phyloP scores from a whole-genome alignment of 495 filamentous ascomycete species.

The Amphirosellinia nigrospora region DNA sequence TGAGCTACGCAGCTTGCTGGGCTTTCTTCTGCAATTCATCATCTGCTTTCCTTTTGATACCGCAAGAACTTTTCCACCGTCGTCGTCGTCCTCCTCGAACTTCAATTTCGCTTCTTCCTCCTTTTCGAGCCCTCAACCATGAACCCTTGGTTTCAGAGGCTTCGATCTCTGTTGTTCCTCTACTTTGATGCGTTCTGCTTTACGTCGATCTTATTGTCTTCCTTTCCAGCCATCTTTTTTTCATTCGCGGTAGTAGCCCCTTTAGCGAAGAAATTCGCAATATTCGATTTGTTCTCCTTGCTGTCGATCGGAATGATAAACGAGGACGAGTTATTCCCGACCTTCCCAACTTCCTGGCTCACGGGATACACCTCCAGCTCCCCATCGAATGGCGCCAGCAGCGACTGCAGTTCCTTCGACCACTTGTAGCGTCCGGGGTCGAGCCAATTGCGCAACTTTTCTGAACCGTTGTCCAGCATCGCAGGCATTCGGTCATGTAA shows the following conservation, averaged over 20 bases:
- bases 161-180: slow-evolving; percentile 35
- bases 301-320: slow-evolving; percentile 85
- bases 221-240: background rate
- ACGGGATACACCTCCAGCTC: slow-evolving; percentile 88
- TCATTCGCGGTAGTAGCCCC: slow-evolving; percentile 36
- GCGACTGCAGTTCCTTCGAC: slow-evolving; percentile 75
- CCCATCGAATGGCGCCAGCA: slow-evolving; percentile 77
- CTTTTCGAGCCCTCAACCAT: slow-evolving; percentile 30
- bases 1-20: slow-evolving; percentile 51
- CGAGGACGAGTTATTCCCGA: slow-evolving; percentile 84
- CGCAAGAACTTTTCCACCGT: slow-evolving; percentile 35
- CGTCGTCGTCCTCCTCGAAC: slow-evolving; percentile 24
- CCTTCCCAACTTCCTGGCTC: slow-evolving; percentile 88
- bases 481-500: slow-evolving; percentile 96
- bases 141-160: slow-evolving; percentile 37
- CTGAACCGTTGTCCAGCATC: slow-evolving; percentile 78
- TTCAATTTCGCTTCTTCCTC: slow-evolving; percentile 7
- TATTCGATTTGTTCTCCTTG: slow-evolving; percentile 86
- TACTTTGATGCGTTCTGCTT: background rate
- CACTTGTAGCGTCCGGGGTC: slow-evolving; percentile 74
- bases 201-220: background rate
- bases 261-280: slow-evolving; percentile 87
- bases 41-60: slow-evolving; percentile 65
- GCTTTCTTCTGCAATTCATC: slow-evolving; percentile 42
- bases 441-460: slow-evolving; percentile 77